phyloP scores from a whole-genome alignment of 371 early-diverging fungal species.

The Apophysomyces elegans region DNA sequence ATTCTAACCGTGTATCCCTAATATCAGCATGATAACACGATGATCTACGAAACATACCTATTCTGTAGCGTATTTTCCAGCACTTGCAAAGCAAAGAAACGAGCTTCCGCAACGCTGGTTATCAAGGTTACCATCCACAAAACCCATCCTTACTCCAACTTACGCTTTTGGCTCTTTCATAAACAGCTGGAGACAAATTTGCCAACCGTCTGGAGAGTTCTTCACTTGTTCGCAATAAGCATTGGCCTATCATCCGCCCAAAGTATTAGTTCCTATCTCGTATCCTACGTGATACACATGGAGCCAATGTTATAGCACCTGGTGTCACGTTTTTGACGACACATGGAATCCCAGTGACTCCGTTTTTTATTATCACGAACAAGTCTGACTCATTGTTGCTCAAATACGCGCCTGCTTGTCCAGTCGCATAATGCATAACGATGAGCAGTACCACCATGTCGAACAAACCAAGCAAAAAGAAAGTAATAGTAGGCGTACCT shows the following conservation, averaged over 20 bases:
- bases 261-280: not conserved
- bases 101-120: conserved; percentile 74
- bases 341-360: conserved; percentile 10
- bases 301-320: conserved; percentile 4
- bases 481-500: conserved; percentile 54
- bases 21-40: not conserved
- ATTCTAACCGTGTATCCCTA: conserved; percentile 38
- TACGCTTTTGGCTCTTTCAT: conserved; percentile 78
- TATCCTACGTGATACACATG: conserved; percentile 1
- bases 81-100: conserved; percentile 87
- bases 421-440: not conserved
- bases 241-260: conserved; percentile 66
- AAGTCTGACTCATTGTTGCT: conserved; percentile 6
- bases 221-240: conserved; percentile 86
- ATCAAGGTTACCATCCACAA: not conserved
- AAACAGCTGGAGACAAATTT: conserved; percentile 81
- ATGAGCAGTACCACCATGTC: not conserved
- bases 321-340: conserved; percentile 8
- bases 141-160: conserved; percentile 13
- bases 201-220: conserved; percentile 84
- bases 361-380: conserved; percentile 3
- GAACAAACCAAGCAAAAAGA: conserved; percentile 9
- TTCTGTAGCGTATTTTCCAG: conserved; percentile 76
- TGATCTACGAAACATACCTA: conserved; percentile 42
- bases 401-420: not conserved